Conservation (phyloP, 73 alveolate genomes). For the Paramecium primaurelia region DNA sequence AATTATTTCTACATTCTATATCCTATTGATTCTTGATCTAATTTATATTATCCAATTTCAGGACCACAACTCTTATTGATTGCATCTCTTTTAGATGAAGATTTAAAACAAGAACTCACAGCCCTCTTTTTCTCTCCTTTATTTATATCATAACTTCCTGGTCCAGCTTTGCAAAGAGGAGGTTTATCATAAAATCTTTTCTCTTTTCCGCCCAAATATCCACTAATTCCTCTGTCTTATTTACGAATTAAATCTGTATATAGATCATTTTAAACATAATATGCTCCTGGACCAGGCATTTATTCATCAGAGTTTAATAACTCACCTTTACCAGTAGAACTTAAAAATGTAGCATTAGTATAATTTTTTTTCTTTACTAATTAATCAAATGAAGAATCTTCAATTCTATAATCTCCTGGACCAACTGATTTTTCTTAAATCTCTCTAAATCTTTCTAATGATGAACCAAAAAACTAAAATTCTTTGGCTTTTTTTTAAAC, state of each 20-base stretch:
- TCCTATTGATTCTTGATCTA: neutral
- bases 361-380: neutral
- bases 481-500: neutral
- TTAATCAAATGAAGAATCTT: neutral
- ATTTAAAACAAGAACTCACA: conserved; percentile 33
- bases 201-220: neutral
- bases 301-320: neutral
- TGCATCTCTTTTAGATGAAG: neutral
- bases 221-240: neutral
- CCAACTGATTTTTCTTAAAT: neutral
- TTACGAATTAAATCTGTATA: neutral
- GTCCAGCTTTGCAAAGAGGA: conserved; percentile 8
- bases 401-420: neutral
- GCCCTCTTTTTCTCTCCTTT: conserved; percentile 19
- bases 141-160: conserved; percentile 19
- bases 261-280: neutral
- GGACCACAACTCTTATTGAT: neutral
- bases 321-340: neutral
- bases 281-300: conserved; percentile 26
- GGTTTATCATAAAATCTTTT: conserved; percentile 19
- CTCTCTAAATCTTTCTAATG: conserved; percentile 4
- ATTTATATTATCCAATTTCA: conserved; percentile 4
- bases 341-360: conserved; percentile 34
- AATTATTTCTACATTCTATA: neutral
- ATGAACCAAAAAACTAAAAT: conserved; percentile 37